A percentile compares a stretch with the other conserved stretches of the same genome.
Evolutionary conservation across 371 early-diverging fungal species (phyloP).

Genomic region (Amoeboradix gromovi): DNA sequence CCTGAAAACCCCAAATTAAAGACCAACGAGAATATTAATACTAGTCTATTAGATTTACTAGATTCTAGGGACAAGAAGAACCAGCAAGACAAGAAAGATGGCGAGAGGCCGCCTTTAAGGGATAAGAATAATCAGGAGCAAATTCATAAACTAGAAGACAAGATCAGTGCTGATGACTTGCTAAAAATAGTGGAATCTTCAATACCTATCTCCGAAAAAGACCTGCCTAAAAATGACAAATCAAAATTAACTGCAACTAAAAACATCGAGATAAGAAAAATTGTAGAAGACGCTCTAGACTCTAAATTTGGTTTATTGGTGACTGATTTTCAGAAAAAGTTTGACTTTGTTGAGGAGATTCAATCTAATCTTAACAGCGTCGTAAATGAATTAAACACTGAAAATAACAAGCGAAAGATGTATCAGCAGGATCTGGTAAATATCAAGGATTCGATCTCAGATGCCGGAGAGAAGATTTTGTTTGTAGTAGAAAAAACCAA

Average conservation of each 20-base stretch:
- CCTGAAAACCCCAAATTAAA: too few species aligned
- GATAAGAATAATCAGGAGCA: not conserved
- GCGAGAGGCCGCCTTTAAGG: not conserved
- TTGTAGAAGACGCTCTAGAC: not conserved
- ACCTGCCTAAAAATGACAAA: not conserved
- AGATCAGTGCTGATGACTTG: not conserved
- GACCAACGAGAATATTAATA: too few species aligned
- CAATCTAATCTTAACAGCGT: not conserved
- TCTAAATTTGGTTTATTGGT: not conserved
- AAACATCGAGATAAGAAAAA: not conserved
- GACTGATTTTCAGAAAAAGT: not conserved
- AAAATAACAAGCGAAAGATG: not conserved
- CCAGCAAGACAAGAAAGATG: not conserved
- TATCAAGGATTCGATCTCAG: not conserved
- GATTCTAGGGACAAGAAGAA: too few species aligned
- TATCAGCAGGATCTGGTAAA: too few species aligned
- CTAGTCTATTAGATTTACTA: not conserved
- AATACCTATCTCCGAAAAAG: too few species aligned
- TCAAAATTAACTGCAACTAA: not conserved
- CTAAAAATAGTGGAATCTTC: not conserved
- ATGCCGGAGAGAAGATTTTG: not conserved
- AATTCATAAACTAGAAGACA: too few species aligned
- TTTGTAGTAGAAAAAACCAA: not conserved
- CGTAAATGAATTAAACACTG: not conserved
- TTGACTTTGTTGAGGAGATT: not conserved